Conservation (phyloP, 345 rosid species). For the Syzygium oleosum region DNA sequence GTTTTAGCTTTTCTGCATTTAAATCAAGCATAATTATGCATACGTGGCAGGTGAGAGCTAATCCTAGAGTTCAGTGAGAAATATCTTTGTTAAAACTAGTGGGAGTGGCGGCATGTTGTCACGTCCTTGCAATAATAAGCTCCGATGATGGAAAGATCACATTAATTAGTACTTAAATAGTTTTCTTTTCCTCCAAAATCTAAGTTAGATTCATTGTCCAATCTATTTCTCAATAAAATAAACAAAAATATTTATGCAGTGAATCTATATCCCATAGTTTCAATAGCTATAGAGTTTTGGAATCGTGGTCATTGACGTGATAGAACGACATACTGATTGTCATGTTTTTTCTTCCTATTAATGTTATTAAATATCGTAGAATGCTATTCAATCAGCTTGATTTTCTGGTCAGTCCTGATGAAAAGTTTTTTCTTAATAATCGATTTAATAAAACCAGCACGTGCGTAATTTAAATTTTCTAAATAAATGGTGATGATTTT, state of each 20-base stretch:
- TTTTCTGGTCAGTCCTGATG: neutral
- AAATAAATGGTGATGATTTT: neutral
- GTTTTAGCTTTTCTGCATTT: neutral
- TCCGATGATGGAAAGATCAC: neutral
- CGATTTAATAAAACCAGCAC: too few relatives aligned
- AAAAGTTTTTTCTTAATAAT: too few relatives aligned
- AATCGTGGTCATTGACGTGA: neutral
- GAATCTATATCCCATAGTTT: neutral
- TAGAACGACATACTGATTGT: neutral
- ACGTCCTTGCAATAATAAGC: neutral
- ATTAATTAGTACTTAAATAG: neutral
- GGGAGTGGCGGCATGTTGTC: neutral
- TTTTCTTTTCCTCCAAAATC: neutral
- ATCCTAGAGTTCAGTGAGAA: neutral
- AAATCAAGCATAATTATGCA: neutral
- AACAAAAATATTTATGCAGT: neutral
- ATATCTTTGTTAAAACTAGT: neutral
- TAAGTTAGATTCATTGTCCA: neutral
- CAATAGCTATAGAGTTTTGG: neutral
- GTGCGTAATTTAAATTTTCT: neutral
- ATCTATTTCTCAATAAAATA: neutral
- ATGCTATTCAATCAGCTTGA: neutral
- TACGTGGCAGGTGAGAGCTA: neutral
- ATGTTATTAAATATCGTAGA: neutral
- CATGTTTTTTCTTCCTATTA: neutral